phyloP scores from a whole-genome alignment of 768 basidiomycete genomes.

The Galerina sulciceps region DNA sequence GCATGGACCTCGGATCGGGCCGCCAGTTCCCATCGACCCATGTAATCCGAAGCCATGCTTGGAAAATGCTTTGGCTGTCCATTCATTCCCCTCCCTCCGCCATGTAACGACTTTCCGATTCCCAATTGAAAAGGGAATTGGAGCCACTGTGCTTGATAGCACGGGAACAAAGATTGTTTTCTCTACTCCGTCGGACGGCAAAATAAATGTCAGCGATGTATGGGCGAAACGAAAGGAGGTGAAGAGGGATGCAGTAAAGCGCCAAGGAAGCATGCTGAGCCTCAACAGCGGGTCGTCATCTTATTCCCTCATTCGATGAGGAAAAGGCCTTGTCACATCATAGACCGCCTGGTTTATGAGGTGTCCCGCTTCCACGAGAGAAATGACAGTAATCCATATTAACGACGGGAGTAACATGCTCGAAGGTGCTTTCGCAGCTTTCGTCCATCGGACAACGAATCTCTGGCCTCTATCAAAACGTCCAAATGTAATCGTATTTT shows the following conservation, averaged over 20 bases:
- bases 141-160: constrained; percentile 51
- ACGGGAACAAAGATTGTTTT: constrained; percentile 30
- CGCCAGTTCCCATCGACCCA: constrained; percentile 8
- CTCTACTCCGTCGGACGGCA: constrained; percentile 27
- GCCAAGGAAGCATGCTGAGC: constrained; percentile 2
- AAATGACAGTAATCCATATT: no score
- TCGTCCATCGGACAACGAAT: no score
- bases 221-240: constrained; percentile 33
- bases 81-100: constrained; percentile 64
- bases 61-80: constrained; percentile 48
- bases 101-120: constrained; percentile 48
- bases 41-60: constrained; percentile 21
- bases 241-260: constrained; percentile 19
- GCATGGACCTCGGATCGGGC: constrained; percentile 47
- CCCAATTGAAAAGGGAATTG: constrained; percentile 55
- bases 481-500: no score
- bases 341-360: no score
- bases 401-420: no score
- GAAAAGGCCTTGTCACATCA: not conserved
- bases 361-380: no score
- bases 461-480: no score
- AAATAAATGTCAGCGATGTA: constrained; percentile 32
- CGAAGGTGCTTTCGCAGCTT: no score
- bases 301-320: constrained; percentile 7
- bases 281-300: constrained; percentile 1